These are phyloP conservation scores for Rosa multiflora DNA, from an alignment of 306 rosid species.

Conservation along the genomic window DNA sequence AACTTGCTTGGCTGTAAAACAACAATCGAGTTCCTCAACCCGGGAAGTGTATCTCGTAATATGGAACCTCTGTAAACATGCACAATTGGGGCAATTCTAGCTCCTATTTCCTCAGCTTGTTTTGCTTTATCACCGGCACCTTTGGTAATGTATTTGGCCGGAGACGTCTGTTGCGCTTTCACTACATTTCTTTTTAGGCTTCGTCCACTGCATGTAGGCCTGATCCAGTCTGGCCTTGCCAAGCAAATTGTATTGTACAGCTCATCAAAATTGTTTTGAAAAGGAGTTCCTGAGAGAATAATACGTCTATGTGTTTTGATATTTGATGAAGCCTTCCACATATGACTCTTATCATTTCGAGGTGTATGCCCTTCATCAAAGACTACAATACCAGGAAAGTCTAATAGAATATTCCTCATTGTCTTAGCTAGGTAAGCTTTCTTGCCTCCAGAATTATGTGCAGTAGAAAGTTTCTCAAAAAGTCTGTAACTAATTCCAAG, in stretches of 20 bases:
- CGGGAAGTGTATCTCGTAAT: constrained; percentile 57
- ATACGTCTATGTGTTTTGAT: constrained; percentile 54
- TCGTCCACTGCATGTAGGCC: neutral
- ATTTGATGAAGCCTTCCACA: constrained; percentile 48
- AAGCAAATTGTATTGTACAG: constrained; percentile 50
- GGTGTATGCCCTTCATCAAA: constrained; percentile 81
- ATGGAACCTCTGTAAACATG: constrained; percentile 49
- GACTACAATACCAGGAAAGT: constrained; percentile 50
- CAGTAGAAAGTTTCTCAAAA: constrained; percentile 43
- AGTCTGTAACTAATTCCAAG: constrained; percentile 55
- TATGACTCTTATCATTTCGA: constrained; percentile 35
- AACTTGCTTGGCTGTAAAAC: constrained; percentile 26
- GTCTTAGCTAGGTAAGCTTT: neutral
- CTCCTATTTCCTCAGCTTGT: constrained; percentile 27
- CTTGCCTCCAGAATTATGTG: neutral
- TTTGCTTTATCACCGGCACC: constrained; percentile 14
- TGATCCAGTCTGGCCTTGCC: constrained; percentile 36
- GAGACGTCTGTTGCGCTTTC: constrained; percentile 32
- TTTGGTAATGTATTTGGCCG: constrained; percentile 32
- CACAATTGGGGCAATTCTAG: constrained; percentile 41
- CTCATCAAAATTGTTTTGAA: constrained; percentile 67
- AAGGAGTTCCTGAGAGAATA: constrained; percentile 72
- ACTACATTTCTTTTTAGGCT: constrained; percentile 7
- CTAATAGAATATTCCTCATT: constrained; percentile 38
- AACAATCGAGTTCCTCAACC: constrained; percentile 39